These are phyloP conservation scores for Auricularia auricula-judae DNA, from an alignment of 768 basidiomycete species.

Conservation along the genomic window DNA sequence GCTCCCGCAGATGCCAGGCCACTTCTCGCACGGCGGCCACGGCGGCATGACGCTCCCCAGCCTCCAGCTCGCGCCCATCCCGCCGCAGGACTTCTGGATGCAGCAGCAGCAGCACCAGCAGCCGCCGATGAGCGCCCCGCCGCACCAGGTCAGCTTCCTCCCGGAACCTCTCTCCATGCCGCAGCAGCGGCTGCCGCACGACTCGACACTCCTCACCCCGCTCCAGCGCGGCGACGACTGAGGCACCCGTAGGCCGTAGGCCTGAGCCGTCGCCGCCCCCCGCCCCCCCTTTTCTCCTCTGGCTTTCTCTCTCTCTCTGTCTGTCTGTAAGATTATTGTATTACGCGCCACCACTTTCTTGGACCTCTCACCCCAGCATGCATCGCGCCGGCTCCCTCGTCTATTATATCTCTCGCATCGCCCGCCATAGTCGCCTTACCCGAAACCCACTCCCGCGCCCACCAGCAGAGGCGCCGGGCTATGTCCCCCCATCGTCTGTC, in stretches of 20 bases:
- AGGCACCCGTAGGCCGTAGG: neutral
- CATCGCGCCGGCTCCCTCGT: neutral
- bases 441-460: neutral
- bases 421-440: neutral
- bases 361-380: neutral
- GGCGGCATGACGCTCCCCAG: constrained; percentile 2
- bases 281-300: no score
- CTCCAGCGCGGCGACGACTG: neutral
- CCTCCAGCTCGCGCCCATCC: neutral
- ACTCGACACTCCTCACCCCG: constrained; percentile 65
- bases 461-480: neutral
- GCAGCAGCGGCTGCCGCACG: constrained; percentile 31
- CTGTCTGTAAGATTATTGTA: neutral
- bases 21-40: neutral
- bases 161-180: neutral
- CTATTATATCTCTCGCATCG: neutral
- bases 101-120: neutral
- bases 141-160: neutral
- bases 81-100: neutral
- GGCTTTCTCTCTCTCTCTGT: neutral
- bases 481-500: neutral
- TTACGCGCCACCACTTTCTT: neutral
- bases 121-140: neutral
- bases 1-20: neutral
- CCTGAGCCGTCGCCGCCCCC: neutral